These are phyloP conservation scores for Begonia masoniana DNA, from an alignment of 306 rosid species.

Conservation along the genomic window DNA sequence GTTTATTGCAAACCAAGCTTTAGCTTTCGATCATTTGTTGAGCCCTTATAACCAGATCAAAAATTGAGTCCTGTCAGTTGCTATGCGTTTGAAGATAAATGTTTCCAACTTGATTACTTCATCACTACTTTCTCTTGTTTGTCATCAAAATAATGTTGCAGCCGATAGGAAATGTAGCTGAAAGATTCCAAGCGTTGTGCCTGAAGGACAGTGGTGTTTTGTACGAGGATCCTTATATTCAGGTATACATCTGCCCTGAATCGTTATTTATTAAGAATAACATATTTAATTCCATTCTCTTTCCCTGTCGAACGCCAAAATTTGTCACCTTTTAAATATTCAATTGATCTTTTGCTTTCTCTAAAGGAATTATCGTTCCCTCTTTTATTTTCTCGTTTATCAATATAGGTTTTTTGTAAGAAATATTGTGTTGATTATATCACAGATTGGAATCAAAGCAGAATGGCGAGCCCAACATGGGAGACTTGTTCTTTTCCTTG, in stretches of 20 bases:
- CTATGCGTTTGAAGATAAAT: too few relatives aligned
- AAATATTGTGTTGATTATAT: constrained; percentile 1
- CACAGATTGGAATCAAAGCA: constrained; percentile 86
- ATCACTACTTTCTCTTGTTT: too few relatives aligned
- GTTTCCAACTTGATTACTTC: too few relatives aligned
- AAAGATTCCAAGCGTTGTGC: constrained; percentile 85
- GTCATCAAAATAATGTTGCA: constrained; percentile 10
- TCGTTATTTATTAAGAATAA: too few relatives aligned
- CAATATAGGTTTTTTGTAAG: constrained; percentile 2
- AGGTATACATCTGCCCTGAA: constrained; percentile 33
- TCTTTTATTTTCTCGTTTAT: too few relatives aligned
- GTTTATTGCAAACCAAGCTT: too few relatives aligned
- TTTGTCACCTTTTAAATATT: too few relatives aligned
- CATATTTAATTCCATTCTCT: too few relatives aligned
- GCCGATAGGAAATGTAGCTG: constrained; percentile 92
- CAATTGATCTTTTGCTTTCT: neutral
- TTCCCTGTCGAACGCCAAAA: too few relatives aligned
- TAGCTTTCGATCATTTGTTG: too few relatives aligned
- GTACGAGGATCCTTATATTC: constrained; percentile 94
- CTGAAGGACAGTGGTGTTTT: constrained; percentile 96
- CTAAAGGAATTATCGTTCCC: neutral
- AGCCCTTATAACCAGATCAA: too few relatives aligned
- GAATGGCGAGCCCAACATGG: constrained; percentile 95
- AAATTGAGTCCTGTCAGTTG: too few relatives aligned
- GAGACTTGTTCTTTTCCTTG: constrained; percentile 90